Percentiles rank a stretch among this genome's conserved stretches.
Evolutionary conservation across 495 filamentous ascomycete species (phyloP).

Genomic region (Massariosphaeria phaeospora): DNA sequence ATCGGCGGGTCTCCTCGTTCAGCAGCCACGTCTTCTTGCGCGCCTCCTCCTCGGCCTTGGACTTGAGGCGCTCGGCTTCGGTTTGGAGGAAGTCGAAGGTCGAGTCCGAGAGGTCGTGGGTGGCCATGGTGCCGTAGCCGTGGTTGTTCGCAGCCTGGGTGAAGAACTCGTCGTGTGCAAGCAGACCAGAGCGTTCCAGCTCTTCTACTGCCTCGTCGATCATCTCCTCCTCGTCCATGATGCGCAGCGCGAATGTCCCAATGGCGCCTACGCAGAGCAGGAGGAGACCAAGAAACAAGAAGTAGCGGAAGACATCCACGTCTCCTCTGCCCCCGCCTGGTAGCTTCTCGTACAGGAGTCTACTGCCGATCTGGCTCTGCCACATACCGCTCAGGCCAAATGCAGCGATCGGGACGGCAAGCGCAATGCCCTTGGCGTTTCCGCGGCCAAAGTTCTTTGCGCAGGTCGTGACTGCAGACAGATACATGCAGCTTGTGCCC

Average conservation of each 20-base stretch:
- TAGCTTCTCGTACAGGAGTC: slow-evolving; percentile 62
- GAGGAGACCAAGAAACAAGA: slow-evolving; percentile 69
- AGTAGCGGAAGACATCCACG: slow-evolving; percentile 80
- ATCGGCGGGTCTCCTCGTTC: slow-evolving; percentile 78
- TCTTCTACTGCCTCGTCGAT: slow-evolving; percentile 83
- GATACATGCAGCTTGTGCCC: slow-evolving; percentile 81
- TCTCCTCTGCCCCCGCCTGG: slow-evolving; percentile 64
- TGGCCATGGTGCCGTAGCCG: slow-evolving; percentile 54
- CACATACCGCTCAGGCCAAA: slow-evolving; percentile 94
- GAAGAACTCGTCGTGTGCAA: slow-evolving; percentile 67
- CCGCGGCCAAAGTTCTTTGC: slow-evolving; percentile 95
- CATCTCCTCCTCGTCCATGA: slow-evolving; percentile 65
- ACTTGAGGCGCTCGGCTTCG: slow-evolving; percentile 45
- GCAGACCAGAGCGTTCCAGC: slow-evolving; percentile 74
- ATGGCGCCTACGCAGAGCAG: slow-evolving; percentile 65
- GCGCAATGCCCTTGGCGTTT: slow-evolving; percentile 78
- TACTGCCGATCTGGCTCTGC: slow-evolving; percentile 81
- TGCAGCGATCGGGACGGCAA: slow-evolving; percentile 84
- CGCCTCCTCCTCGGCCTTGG: slow-evolving; percentile 59
- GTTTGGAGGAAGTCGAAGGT: slow-evolving; percentile 44
- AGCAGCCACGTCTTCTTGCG: slow-evolving; percentile 78
- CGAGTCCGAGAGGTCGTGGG: slow-evolving; percentile 47
- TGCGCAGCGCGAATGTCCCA: slow-evolving; percentile 64
- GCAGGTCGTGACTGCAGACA: slow-evolving; percentile 82
- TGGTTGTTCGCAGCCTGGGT: slow-evolving; percentile 33